phyloP scores from a whole-genome alignment of 2,329 filamentous ascomycete genomes.

The Parastagonospora avenae region DNA sequence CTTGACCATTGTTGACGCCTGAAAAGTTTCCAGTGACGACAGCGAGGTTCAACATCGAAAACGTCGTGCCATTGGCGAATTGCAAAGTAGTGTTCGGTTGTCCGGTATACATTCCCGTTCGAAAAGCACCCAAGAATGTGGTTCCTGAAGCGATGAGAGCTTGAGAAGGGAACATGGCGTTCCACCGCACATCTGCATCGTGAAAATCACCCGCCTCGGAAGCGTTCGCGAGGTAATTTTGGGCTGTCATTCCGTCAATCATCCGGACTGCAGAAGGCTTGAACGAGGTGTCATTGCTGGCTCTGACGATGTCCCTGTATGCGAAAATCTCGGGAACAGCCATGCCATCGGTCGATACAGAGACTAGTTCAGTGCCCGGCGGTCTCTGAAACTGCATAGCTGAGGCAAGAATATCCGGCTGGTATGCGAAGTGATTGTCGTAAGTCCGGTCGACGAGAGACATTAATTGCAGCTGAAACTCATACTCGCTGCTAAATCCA shows the following conservation, averaged over 20 bases:
- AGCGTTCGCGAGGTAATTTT: slow-evolving; percentile 40
- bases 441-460: slow-evolving; percentile 44
- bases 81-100: slow-evolving; percentile 39
- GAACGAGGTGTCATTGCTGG: slow-evolving; percentile 33
- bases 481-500: slow-evolving; percentile 47
- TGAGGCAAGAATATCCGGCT: slow-evolving; percentile 43
- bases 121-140: slow-evolving; percentile 36
- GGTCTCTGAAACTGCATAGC: slow-evolving; percentile 46
- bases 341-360: slow-evolving; percentile 44
- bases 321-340: slow-evolving; percentile 45
- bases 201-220: slow-evolving; percentile 41
- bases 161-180: slow-evolving; percentile 46
- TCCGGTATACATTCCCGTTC: slow-evolving; percentile 37
- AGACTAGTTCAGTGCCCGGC: slow-evolving; percentile 38
- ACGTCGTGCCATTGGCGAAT: slow-evolving; percentile 45
- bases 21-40: slow-evolving; percentile 39
- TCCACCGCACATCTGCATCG: slow-evolving; percentile 50
- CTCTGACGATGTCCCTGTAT: slow-evolving; percentile 35
- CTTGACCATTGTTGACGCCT: slow-evolving; percentile 45
- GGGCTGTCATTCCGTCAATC: slow-evolving; percentile 45
- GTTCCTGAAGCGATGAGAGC: slow-evolving; percentile 34
- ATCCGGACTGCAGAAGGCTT: slow-evolving; percentile 43
- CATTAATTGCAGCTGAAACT: slow-evolving; percentile 47
- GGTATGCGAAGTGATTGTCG: slow-evolving; percentile 49
- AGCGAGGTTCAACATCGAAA: slow-evolving; percentile 38